Evolutionary conservation across 257 asterid genomes (phyloP), one percentile per base, ranked within the genome.

Genomic region (Ballota nigra): DNA sequence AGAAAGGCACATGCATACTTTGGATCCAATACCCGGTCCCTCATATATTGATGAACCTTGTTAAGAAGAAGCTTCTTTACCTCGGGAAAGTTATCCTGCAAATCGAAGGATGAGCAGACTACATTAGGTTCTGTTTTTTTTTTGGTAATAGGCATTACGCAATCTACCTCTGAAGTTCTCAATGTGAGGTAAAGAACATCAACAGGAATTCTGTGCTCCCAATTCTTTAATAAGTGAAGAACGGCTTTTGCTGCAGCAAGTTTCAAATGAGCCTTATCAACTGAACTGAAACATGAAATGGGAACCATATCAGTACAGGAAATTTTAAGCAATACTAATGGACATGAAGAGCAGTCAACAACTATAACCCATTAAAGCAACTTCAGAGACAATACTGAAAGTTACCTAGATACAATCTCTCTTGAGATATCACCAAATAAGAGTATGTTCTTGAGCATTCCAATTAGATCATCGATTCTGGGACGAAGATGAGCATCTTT

Each of bases 241-340:
- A 92, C 78, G 70, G 98, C 92, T 79, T 92, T 92, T 23, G 95
- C 97, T 22, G 97, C 98, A 73, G 95, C 96, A 71, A 92, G 96
- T 83, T 82, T 92, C 82, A 92, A 57, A 80, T 92, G 98, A 47
- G 96, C 96, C 77, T 68, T 90, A 74, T 92, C 98, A 38, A 87
- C 88, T 47, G 63, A 80, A 72, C 98, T 92, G 92, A 51, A 86
- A 81, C 71, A 64, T 57, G 61, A 49, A 31, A 68, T 66, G 36
- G 52, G 52, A 66, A 29, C 16, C 82, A 78, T 61, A 47, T 67
- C 66, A 66, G 36, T 55, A 60, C 64, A 66, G 52, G 71, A 75
- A 58, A 47, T 47, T 8, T 36, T 18, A 66, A 71, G 72, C 28
- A 38, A 47, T 23, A 61, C 12, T 22, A 26, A 40, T n/a, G 23